Base-by-base conservation (phyloP, 2,329 filamentous ascomycete species). In the Diplodia intermedia region DNA sequence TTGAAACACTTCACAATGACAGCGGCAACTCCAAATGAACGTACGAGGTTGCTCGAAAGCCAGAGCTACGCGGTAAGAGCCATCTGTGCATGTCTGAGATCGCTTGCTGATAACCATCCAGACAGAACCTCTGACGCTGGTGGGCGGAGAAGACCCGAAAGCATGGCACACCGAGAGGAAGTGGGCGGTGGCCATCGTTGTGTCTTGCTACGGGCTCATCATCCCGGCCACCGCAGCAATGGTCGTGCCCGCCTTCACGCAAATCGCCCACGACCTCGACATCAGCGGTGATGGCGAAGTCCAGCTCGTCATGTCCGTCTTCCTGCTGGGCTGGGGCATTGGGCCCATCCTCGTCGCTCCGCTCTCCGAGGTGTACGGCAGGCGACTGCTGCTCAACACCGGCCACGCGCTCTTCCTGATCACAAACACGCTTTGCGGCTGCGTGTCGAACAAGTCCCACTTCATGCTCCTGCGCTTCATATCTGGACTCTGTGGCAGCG, bases 371-470 rank as follows among this genome's bases (percentile, higher is more conserved):
- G 69, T 74, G 6, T 76, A 75, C 53, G 75, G 75, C 1, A 66
- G 74, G 2, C 54, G 71, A 36, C 73, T 74, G 29, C 70, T 72
- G 14, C 60, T 72, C 7, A 79, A 80, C 62, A 18, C 77, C 7
- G 71, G 74, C 4, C 81, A 80, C 52, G 33, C 79, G 18, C 78
- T 80, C 66, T 81, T 63, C 29, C 56, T 76, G 7, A 72, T 77
- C 62, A 74, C 73, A 50, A 70, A 71, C 38, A 57, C 61, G 20
- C 49, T 68, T 1, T 65, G 66, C n/a, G 79, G 78, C 4, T 80
- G 80, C 49, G 76, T 77, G 1, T 73, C 79, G 55, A 78, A 65
- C 3, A 71, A 69, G 12, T 73, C 70, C 0, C 76, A 79, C 50
- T 69, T 80, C 23, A 73, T 79, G 26, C 74, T 75, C 0, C 76